A percentile compares a stretch with the other conserved stretches of the same genome.
Evolutionary conservation across 768 basidiomycete species (phyloP).

Genomic region (Sporobolomyces phaffii): DNA sequence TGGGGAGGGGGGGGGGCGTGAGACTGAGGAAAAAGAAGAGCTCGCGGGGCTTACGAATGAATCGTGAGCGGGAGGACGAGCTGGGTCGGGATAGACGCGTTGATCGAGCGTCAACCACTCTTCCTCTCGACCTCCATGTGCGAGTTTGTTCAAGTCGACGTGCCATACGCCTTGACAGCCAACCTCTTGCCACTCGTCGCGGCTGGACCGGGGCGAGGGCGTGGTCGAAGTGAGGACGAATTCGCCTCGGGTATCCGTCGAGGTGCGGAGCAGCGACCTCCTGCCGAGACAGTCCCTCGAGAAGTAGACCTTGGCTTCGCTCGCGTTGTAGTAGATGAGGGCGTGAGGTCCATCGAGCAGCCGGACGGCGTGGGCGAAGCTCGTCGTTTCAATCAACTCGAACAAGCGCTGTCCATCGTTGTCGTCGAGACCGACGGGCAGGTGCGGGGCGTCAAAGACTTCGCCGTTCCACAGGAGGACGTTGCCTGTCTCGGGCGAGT

Average conservation of each 20-base stretch:
- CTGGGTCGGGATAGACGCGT: no score
- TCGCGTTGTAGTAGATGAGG: constrained; percentile 62
- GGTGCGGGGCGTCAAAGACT: constrained; percentile 57
- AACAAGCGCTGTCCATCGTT: constrained; percentile 67
- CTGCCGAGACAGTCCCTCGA: constrained; percentile 78
- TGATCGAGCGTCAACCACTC: no score
- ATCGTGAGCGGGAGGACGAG: not conserved
- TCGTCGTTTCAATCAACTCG: constrained; percentile 44
- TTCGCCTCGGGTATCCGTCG: constrained; percentile 52
- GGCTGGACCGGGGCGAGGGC: constrained; percentile 21
- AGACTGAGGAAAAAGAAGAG: rapidly evolving
- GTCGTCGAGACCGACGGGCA: constrained; percentile 50
- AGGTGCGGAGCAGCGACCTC: constrained; percentile 67
- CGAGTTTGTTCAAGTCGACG: not conserved
- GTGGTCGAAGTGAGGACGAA: constrained; percentile 66
- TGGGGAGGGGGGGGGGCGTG: no score
- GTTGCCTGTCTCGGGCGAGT: constrained; percentile 64
- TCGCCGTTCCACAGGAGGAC: constrained; percentile 47
- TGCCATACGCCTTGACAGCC: not conserved
- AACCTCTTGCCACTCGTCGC: not conserved
- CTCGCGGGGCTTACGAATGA: constrained; percentile 2
- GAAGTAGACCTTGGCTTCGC: constrained; percentile 57
- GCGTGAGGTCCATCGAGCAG: constrained; percentile 82
- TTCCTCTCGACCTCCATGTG: not conserved
- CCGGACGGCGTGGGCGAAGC: constrained; percentile 55